Base-by-base conservation (phyloP, 371 early-diverging fungal species). In the Mucor saturninus region DNA sequence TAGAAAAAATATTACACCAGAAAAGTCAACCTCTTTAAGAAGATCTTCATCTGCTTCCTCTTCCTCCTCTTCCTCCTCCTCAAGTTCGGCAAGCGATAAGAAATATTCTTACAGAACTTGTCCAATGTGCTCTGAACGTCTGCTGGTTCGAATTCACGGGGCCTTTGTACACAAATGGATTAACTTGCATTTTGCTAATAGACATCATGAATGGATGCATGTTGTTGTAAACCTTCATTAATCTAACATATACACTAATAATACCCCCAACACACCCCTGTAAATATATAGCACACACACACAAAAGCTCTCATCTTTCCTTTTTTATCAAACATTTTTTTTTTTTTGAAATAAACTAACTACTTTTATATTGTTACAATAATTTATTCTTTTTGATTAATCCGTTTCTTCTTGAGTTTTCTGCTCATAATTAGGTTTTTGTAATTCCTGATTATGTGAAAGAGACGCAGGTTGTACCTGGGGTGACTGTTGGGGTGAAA, bases 91-190 rank as follows among this genome's bases (percentile, higher is more conserved):
- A 53, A 26, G 15, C 5, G 55, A 66, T 21, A 66, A 56, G 30
- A 73, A 75, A 59, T 80, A 75, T 43, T 68, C 74, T 39, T 80
- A 77, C 54, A 73, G 67, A 52, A 68, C 77, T 28, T 80, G 80
- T 56, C 80, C 80, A 37, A 80, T 80, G 57, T 80, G 81, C 56
- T 75, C 78, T 55, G 76, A 80, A 54, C 74, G 76, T 48, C 57
- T 80, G 14, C 62, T 80, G 35, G 81, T 80, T 37, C 69, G 78
- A 56, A 80, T 80, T 59, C 74, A 80, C 46, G 81, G 78, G 14
- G 72, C 71, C 31, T 71, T 77, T 64, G 78, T 80, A n/a, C 69
- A 77, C 58, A 80, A 80, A 54, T 80, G 78, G 77, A 76, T 80
- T 50, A 77, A 74, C 56, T 53, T 71, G 26, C 81, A 80, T 54